Evolutionary conservation across 1,284 basidiomycete genomes (phyloP).

Genomic region (Bondarzewia mesenterica): DNA sequence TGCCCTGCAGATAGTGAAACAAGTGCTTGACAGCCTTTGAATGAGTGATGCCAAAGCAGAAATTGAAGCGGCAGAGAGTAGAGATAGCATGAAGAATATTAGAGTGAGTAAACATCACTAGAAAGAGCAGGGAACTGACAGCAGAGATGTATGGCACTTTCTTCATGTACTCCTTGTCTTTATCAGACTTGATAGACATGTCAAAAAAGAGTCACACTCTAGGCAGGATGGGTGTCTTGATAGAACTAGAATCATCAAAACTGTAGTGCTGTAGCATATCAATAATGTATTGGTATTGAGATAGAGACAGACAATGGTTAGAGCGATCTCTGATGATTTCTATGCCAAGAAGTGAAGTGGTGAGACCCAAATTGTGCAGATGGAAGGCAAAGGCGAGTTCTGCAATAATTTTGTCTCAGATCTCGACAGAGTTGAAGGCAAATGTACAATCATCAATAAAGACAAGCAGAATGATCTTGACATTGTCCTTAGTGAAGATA

Average conservation of each 20-base stretch:
- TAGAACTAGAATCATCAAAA: too few species aligned
- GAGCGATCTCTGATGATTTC: too few species aligned
- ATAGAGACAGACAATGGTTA: too few species aligned
- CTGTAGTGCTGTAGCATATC: too few species aligned
- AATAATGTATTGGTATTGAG: too few species aligned
- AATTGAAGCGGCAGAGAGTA: conserved; percentile 16
- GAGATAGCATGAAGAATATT: conserved; percentile 23
- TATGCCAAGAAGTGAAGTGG: too few species aligned
- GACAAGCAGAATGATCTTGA: too few species aligned
- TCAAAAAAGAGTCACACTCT: conserved; percentile 7
- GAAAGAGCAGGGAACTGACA: too few species aligned
- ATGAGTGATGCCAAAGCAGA: conserved; percentile 17
- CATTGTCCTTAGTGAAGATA: too few species aligned
- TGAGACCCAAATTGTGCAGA: conserved; percentile 23
- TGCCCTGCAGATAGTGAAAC: conserved; percentile 18
- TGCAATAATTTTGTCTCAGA: conserved; percentile 16
- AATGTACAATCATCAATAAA: too few species aligned
- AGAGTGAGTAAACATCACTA: conserved; percentile 16
- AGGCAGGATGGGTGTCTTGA: conserved; percentile 16
- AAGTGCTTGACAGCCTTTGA: conserved; percentile 20
- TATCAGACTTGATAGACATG: neutral
- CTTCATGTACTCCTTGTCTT: neutral
- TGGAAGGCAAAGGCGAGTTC: conserved; percentile 18
- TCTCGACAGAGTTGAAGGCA: conserved; percentile 4
- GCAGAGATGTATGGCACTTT: too few species aligned